Evolutionary conservation across 148 eudicot genomes (phyloP).

Genomic region (Mesembryanthemum crystallinum): DNA sequence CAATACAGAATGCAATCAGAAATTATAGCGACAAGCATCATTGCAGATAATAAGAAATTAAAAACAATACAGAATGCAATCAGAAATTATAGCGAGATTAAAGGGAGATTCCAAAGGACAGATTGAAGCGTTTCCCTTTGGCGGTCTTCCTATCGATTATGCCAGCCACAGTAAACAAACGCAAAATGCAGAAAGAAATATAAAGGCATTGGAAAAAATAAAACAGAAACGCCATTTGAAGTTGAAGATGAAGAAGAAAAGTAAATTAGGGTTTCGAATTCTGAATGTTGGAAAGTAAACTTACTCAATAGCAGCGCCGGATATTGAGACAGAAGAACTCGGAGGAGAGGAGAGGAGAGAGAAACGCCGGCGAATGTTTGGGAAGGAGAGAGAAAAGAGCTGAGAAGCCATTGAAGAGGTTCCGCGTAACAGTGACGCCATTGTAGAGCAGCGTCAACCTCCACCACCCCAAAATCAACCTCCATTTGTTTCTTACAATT

Average conservation of each 20-base stretch:
- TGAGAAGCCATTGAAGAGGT: slow-evolving; percentile 45
- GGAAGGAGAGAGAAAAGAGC: slow-evolving; percentile 5
- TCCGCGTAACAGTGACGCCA: slow-evolving; percentile 55
- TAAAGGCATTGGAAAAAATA: background rate
- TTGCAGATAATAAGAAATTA: no score
- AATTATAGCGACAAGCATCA: no score
- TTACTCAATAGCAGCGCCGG: slow-evolving; percentile 47
- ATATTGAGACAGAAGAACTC: slow-evolving; percentile 27
- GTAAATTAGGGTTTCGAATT: background rate
- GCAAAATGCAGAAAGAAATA: background rate
- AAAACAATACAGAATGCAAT: background rate
- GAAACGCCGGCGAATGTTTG: no score
- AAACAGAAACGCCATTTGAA: background rate
- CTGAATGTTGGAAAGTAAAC: background rate
- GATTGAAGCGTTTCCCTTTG: slow-evolving; percentile 60
- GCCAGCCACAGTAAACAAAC: slow-evolving; percentile 63
- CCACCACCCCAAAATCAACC: no score
- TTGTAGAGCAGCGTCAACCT: no score
- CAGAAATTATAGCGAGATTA: background rate
- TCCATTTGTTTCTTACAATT: no score
- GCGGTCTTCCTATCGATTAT: slow-evolving; percentile 75
- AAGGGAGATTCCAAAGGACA: slow-evolving; percentile 52
- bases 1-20: no score
- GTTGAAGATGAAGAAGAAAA: background rate
- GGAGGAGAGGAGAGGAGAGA: slow-evolving; percentile 32